Evolutionary conservation across 352 stramenopile genomes (phyloP).

Genomic region (Phytophthora fragariae): DNA sequence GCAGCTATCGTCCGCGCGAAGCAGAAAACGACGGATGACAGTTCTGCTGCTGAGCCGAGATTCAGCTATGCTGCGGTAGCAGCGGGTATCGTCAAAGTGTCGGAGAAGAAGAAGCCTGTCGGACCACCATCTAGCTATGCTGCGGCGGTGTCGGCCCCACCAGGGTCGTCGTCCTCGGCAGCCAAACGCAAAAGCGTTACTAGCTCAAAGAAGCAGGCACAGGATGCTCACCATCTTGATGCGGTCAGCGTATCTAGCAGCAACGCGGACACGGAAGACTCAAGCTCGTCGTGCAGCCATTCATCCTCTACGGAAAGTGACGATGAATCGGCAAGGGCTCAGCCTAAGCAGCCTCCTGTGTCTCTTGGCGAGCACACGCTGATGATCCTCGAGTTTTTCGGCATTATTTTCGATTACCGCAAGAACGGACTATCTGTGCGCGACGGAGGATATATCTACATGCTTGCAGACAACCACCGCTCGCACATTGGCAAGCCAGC

Average conservation of each 20-base stretch:
- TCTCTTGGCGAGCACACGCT: constrained; percentile 79
- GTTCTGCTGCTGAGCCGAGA: constrained; percentile 29
- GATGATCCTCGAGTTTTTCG: constrained; percentile 88
- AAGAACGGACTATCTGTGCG: constrained; percentile 87
- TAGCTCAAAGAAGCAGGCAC: constrained; percentile 7
- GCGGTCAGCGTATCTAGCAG: constrained; percentile 80
- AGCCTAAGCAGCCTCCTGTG: constrained; percentile 21
- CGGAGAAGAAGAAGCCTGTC: constrained; percentile 22
- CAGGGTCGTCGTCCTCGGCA: constrained; percentile 21
- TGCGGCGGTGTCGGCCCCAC: constrained; percentile 59
- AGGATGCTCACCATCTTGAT: constrained; percentile 44
- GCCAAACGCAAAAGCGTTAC: constrained; percentile 26
- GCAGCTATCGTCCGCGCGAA: constrained; percentile 62
- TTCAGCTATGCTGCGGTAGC: constrained; percentile 83
- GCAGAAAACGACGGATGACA: constrained; percentile 31
- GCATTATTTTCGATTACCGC: constrained; percentile 86
- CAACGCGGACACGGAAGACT: constrained; percentile 85
- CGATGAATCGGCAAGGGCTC: constrained; percentile 45
- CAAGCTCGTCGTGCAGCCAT: constrained; percentile 54
- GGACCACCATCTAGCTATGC: constrained; percentile 71
- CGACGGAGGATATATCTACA: constrained; percentile 88
- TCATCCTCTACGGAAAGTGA: constrained; percentile 66
- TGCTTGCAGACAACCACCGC: constrained; percentile 63
- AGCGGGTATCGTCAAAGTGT: constrained; percentile 65
- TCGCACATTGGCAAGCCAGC: constrained; percentile 63